Conservation (phyloP, 208 protist genomes). For the Novymonas esmeraldas region DNA sequence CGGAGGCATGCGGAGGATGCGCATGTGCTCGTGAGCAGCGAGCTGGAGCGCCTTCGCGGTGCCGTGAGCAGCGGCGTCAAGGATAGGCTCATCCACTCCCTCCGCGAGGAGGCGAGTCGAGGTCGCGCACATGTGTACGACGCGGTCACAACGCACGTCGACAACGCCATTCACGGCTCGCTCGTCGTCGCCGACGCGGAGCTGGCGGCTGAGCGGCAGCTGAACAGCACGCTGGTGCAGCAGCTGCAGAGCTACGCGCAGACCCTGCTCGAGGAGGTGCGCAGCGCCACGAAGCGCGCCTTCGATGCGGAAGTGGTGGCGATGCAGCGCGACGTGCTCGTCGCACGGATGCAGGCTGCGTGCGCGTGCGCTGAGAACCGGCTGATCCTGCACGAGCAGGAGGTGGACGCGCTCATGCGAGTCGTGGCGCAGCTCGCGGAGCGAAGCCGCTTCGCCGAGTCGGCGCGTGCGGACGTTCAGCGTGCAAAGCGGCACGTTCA, state of each 20-base stretch:
- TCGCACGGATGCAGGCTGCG: conserved; percentile 56
- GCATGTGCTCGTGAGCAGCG: conserved; percentile 1
- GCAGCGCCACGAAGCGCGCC: conserved; percentile 29
- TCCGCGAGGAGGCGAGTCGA: conserved; percentile 18
- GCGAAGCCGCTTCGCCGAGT: conserved; percentile 44
- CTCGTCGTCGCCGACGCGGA: conserved; percentile 27
- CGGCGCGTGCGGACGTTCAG: conserved; percentile 36
- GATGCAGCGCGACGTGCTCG: conserved; percentile 40
- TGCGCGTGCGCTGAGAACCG: conserved; percentile 48
- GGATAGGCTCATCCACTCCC: conserved; percentile 14
- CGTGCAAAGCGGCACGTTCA: conserved; percentile 64
- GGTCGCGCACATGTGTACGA: conserved; percentile 16
- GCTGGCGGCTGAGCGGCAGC: conserved; percentile 42
- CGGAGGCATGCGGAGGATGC: conserved; percentile 12
- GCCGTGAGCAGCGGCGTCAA: conserved; percentile 15
- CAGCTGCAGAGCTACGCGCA: conserved; percentile 45
- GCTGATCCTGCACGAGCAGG: conserved; percentile 43
- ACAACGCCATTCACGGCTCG: conserved; percentile 22
- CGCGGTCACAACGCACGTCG: conserved; percentile 16
- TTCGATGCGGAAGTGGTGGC: conserved; percentile 50
- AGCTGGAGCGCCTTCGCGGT: conserved; percentile 16
- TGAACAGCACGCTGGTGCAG: conserved; percentile 42
- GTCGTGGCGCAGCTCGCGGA: conserved; percentile 67
- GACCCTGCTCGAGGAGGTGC: conserved; percentile 32
- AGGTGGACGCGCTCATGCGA: conserved; percentile 66